phyloP scores from a whole-genome alignment of 2,329 filamentous ascomycete species.

The Phialophora tarda region DNA sequence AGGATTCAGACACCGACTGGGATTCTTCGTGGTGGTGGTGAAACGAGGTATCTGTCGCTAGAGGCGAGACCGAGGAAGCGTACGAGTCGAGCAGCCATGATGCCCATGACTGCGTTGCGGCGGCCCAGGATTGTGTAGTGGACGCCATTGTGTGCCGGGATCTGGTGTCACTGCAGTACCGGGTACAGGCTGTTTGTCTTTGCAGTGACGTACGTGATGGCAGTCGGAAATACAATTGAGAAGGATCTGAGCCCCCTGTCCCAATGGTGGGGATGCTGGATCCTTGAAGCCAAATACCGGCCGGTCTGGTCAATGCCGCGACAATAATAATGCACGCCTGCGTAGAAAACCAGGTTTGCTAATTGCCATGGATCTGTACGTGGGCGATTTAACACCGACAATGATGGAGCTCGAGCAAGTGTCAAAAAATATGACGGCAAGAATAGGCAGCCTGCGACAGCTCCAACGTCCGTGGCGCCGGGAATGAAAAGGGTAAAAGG shows the following conservation, averaged over 20 bases:
- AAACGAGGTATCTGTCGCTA: conserved; percentile 28
- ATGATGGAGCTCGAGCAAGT: not conserved
- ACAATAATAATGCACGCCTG: not conserved
- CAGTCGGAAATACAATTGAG: conserved; percentile 2
- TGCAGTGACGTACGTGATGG: conserved; percentile 8
- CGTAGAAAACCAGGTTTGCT: not conserved
- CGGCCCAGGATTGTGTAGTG: conserved; percentile 36
- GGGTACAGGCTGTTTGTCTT: not conserved
- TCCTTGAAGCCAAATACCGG: not conserved
- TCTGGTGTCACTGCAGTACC: not conserved
- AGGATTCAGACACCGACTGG: conserved; percentile 20
- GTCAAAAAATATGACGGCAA: conserved; percentile 11
- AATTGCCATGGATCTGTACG: not conserved
- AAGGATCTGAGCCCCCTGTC: conserved; percentile 7
- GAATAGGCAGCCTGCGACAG: conserved; percentile 11
- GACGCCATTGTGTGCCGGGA: conserved; percentile 15
- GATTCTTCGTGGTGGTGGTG: conserved; percentile 33
- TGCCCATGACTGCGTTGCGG: conserved; percentile 35
- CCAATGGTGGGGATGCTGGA: not conserved
- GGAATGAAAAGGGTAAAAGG: conserved; percentile 4
- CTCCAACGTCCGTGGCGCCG: conserved; percentile 23
- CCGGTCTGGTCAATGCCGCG: not conserved
- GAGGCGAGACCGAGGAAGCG: conserved; percentile 33
- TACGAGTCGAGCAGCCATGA: conserved; percentile 40
- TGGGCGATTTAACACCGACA: not conserved